A percentile compares a stretch with the other conserved stretches of the same genome.
Conservation (phyloP, 2,329 filamentous ascomycete genomes). For the Didymella lethalis region DNA sequence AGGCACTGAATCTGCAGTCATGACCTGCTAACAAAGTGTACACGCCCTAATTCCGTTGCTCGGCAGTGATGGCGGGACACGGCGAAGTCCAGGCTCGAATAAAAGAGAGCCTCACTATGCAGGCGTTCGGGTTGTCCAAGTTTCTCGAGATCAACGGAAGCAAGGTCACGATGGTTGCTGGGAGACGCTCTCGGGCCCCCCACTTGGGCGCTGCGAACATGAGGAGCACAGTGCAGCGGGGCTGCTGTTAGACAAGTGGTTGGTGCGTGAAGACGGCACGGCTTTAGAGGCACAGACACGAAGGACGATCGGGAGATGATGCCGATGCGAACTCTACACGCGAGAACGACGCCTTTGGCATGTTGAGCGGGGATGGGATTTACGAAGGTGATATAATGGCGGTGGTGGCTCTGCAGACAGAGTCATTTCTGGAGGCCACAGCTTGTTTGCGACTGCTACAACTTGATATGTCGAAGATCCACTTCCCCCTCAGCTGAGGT, state of each 20-base stretch:
- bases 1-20: not conserved
- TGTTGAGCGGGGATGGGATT: constrained; percentile 11
- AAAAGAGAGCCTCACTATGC: constrained; percentile 2
- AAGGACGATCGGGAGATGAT: constrained; percentile 20
- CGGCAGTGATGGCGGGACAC: not conserved
- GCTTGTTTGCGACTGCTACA: not conserved
- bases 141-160: constrained; percentile 14
- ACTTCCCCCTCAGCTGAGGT: not conserved
- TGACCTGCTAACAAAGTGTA: not conserved
- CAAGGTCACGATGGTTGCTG: constrained; percentile 21
- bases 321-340: constrained; percentile 20
- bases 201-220: constrained; percentile 19
- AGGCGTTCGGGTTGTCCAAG: constrained; percentile 7
- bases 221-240: constrained; percentile 18
- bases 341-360: constrained; percentile 5
- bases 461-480: not conserved
- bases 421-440: not conserved
- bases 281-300: constrained; percentile 14
- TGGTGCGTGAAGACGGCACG: constrained; percentile 18
- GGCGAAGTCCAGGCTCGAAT: not conserved
- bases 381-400: not conserved
- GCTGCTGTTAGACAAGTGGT: constrained; percentile 14
- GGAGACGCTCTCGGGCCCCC: constrained; percentile 15
- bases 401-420: not conserved
- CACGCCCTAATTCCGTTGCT: not conserved